Conservation (phyloP, 352 stramenopile species). For the Nothophytophthora sp. region DNA sequence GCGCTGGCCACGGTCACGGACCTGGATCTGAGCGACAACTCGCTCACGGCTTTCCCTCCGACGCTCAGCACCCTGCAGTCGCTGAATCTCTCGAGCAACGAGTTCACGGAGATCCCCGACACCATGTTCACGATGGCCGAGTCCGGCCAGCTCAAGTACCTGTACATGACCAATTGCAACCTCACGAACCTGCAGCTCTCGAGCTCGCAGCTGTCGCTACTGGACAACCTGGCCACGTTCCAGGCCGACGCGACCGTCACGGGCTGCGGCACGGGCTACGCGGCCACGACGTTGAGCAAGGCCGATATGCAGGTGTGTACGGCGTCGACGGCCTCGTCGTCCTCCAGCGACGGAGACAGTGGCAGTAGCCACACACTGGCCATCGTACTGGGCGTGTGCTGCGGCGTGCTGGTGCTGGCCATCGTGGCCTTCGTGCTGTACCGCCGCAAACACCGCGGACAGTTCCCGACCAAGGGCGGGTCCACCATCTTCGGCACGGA, state of each 20-base stretch:
- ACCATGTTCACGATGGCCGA: constrained; percentile 45
- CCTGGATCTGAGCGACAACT: constrained; percentile 43
- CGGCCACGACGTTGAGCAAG: constrained; percentile 19
- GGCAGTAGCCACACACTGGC: constrained; percentile 31
- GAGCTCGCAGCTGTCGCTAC: constrained; percentile 27
- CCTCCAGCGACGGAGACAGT: constrained; percentile 6
- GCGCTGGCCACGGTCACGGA: constrained; percentile 34
- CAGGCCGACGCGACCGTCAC: constrained; percentile 47
- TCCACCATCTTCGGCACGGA: constrained; percentile 29
- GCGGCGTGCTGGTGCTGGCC: constrained; percentile 39
- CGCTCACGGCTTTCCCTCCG: constrained; percentile 39
- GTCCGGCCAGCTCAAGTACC: constrained; percentile 35
- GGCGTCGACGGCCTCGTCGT: constrained; percentile 20
- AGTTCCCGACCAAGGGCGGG: constrained; percentile 30
- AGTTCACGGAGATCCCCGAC: constrained; percentile 43
- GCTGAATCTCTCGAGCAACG: constrained; percentile 53
- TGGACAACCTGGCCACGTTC: constrained; percentile 48
- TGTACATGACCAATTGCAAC: constrained; percentile 54
- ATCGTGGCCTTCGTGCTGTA: constrained; percentile 46
- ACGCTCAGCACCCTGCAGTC: constrained; percentile 30
- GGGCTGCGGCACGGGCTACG: constrained; percentile 28
- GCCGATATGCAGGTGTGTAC: constrained; percentile 29
- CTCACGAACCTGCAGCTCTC: constrained; percentile 60
- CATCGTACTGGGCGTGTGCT: constrained; percentile 48
- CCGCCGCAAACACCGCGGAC: constrained; percentile 33